A percentile compares a stretch with the other conserved stretches of the same genome.
These are phyloP conservation scores for Glycine latifolia DNA, from an alignment of 306 rosid genomes.

Conservation along the genomic window DNA sequence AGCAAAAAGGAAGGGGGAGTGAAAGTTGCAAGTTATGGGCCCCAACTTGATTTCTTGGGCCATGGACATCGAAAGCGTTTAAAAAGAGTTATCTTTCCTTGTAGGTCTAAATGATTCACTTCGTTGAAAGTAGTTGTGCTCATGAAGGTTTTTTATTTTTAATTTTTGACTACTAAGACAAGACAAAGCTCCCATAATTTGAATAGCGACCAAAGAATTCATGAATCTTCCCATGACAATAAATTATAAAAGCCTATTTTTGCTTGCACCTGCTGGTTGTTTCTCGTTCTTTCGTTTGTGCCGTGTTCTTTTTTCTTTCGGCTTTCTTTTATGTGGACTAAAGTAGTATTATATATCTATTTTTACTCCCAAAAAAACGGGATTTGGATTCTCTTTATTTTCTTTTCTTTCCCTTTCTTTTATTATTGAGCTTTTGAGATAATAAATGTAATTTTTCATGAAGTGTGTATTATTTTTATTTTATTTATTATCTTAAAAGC, in stretches of 20 bases:
- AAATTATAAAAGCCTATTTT: background rate
- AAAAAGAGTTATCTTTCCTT: background rate
- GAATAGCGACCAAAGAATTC: conserved; percentile 39
- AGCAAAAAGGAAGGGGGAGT: background rate
- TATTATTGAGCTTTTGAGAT: too few species aligned
- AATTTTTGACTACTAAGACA: conserved; percentile 12
- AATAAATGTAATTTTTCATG: too few species aligned
- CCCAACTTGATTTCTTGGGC: conserved; percentile 52
- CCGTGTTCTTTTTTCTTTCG: background rate
- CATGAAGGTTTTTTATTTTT: background rate
- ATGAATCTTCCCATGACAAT: conserved; percentile 39
- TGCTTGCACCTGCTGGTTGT: conserved; percentile 19
- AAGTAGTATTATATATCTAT: background rate
- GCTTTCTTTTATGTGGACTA: background rate
- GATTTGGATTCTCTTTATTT: too few species aligned
- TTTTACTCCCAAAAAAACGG: background rate
- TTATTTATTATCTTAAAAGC: too few species aligned
- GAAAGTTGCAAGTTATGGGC: conserved; percentile 10
- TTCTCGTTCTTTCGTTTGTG: conserved; percentile 38
- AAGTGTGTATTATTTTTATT: too few species aligned
- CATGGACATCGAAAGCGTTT: background rate
- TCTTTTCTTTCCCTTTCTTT: too few species aligned
- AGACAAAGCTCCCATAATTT: conserved; percentile 11
- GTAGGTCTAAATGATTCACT: background rate
- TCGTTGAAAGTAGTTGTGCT: too few species aligned